Conservation (phyloP, 306 rosid species). For the Echinosophora koreensis region DNA sequence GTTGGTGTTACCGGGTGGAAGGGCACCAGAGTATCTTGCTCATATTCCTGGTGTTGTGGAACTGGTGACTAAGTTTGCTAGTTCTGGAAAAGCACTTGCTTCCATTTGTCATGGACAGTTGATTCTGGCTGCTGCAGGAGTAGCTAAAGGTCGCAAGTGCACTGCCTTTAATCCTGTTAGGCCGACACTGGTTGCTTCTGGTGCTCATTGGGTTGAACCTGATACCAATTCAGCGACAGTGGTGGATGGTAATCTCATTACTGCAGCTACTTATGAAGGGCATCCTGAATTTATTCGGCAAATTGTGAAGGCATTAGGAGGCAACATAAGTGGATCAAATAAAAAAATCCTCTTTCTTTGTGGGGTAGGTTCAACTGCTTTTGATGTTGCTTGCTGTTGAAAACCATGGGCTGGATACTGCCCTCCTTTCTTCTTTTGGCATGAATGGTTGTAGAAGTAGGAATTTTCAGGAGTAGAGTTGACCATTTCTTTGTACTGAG, state of each 20-base stretch:
- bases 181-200: slow-evolving; percentile 75
- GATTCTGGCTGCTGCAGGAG: slow-evolving; percentile 91
- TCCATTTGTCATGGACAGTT: slow-evolving; percentile 80
- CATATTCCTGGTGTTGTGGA: slow-evolving; percentile 57
- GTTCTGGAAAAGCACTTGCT: slow-evolving; percentile 70
- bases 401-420: slow-evolving; percentile 4
- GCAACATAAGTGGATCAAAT: slow-evolving; percentile 66
- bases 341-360: slow-evolving; percentile 83
- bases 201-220: slow-evolving; percentile 91
- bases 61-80: slow-evolving; percentile 61
- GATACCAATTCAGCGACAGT: slow-evolving; percentile 61
- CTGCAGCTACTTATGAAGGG: slow-evolving; percentile 62
- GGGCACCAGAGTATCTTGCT: slow-evolving; percentile 95
- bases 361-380: slow-evolving; percentile 67
- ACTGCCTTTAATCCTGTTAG: slow-evolving; percentile 64
- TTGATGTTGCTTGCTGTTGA: slow-evolving; percentile 20
- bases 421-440: slow-evolving; percentile 27
- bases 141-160: slow-evolving; percentile 70
- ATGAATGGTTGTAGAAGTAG: slow-evolving; percentile 31
- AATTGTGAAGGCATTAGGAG: slow-evolving; percentile 84
- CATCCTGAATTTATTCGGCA: slow-evolving; percentile 66
- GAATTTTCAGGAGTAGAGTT: not conserved
- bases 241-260: slow-evolving; percentile 79
- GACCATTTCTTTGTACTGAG: not conserved
- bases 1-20: slow-evolving; percentile 83